Percentiles rank a stretch among this genome's conserved stretches.
Evolutionary conservation across 345 rosid genomes (phyloP).

Genomic region (Pistacia vera): DNA sequence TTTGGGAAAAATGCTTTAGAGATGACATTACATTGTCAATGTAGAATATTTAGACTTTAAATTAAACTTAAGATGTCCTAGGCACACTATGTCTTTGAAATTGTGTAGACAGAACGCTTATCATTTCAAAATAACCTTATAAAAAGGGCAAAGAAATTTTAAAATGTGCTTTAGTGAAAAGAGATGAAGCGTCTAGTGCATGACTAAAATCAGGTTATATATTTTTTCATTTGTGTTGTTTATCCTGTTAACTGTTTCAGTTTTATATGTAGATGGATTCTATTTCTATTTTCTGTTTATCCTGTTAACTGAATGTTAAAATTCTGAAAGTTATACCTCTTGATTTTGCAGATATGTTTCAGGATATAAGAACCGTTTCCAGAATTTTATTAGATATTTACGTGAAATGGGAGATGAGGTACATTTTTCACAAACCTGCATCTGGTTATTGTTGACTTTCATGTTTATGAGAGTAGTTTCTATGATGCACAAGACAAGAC

Average conservation of each 20-base stretch:
- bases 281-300: background rate
- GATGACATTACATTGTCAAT: background rate
- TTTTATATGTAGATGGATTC: background rate
- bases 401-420: slow-evolving; percentile 99
- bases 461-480: slow-evolving; percentile 1
- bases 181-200: background rate
- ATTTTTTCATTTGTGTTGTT: slow-evolving; percentile 1
- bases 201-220: background rate
- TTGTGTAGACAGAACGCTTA: background rate
- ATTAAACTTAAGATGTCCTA: background rate
- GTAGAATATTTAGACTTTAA: background rate
- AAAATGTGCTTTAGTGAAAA: background rate
- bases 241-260: background rate
- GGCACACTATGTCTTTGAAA: background rate
- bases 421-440: slow-evolving; percentile 4
- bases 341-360: slow-evolving; percentile 81
- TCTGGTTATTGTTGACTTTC: background rate
- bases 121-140: background rate
- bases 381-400: slow-evolving; percentile 88
- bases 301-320: background rate
- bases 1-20: background rate
- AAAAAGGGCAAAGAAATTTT: background rate
- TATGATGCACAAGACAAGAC: background rate
- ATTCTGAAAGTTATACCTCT: slow-evolving; percentile 16
- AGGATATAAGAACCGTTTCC: slow-evolving; percentile 96